Evolutionary conservation across 805 yeast species (phyloP).

Genomic region (Kodamaea fukazawae): DNA sequence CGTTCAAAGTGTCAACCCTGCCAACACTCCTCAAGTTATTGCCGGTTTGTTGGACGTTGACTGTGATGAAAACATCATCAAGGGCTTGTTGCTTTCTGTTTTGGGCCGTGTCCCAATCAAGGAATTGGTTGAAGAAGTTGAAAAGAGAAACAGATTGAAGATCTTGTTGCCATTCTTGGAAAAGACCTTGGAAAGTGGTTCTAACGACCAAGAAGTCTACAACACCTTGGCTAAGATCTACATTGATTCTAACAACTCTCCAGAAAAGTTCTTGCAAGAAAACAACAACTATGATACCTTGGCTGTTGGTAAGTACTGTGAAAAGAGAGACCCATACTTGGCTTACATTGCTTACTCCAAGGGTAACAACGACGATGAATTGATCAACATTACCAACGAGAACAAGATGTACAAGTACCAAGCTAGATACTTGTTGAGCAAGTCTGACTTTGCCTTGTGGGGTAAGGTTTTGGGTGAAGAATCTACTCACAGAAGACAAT

Average conservation of each 20-base stretch:
- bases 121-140: constrained; percentile 89
- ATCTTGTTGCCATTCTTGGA: constrained; percentile 90
- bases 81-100: constrained; percentile 76
- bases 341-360: constrained; percentile 97
- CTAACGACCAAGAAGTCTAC: constrained; percentile 85
- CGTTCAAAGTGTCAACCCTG: constrained; percentile 95
- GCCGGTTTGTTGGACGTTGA: constrained; percentile 97
- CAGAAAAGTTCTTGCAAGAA: constrained; percentile 93
- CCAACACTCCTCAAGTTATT: constrained; percentile 93
- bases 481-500: constrained; percentile 83
- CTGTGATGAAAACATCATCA: constrained; percentile 88
- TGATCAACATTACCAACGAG: constrained; percentile 89
- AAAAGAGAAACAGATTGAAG: constrained; percentile 92
- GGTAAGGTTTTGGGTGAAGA: constrained; percentile 68
- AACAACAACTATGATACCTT: constrained; percentile 88
- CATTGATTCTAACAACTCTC: constrained; percentile 95
- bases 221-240: constrained; percentile 96
- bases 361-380: constrained; percentile 88
- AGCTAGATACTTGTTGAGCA: constrained; percentile 88
- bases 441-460: constrained; percentile 89
- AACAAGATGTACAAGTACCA: constrained; percentile 98
- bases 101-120: constrained; percentile 92
- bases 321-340: constrained; percentile 96
- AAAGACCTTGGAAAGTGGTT: constrained; percentile 77
- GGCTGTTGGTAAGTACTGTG: constrained; percentile 97